Evolutionary conservation across 148 eudicot genomes (phyloP).

Genomic region (Nepenthes mirabilis): DNA sequence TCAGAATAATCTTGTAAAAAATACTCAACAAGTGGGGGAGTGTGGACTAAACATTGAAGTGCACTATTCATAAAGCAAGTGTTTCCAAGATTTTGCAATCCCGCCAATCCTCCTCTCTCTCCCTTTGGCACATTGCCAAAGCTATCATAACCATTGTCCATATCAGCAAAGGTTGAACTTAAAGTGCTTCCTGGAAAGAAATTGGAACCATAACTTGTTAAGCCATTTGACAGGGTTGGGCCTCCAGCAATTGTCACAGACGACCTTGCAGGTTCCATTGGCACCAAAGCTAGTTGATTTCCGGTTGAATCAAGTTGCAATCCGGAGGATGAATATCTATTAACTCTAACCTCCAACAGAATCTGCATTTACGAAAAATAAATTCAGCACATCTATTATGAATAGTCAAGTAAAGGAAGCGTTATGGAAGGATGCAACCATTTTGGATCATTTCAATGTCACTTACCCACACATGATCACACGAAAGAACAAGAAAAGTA

Average conservation of each 20-base stretch:
- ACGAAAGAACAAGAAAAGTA: no score
- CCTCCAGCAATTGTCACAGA: constrained; percentile 87
- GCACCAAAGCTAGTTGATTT: constrained; percentile 76
- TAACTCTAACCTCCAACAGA: constrained; percentile 48
- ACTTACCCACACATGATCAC: no score
- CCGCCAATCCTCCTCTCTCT: constrained; percentile 74
- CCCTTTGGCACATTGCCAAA: constrained; percentile 25
- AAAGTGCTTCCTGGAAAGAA: constrained; percentile 25
- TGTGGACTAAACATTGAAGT: constrained; percentile 90
- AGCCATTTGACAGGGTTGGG: constrained; percentile 74
- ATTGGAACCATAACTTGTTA: constrained; percentile 33
- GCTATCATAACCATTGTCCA: constrained; percentile 35
- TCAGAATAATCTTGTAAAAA: constrained; percentile 66
- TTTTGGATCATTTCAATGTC: no score
- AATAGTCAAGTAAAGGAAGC: neutral
- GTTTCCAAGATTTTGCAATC: constrained; percentile 90
- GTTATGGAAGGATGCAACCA: neutral
- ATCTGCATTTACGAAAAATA: constrained; percentile 30
- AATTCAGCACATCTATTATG: constrained; percentile 3
- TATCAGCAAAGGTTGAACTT: constrained; percentile 26
- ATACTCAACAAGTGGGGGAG: constrained; percentile 74
- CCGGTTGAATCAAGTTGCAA: constrained; percentile 51
- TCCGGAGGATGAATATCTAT: constrained; percentile 22
- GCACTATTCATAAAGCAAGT: constrained; percentile 99
- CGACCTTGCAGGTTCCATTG: constrained; percentile 77